These are phyloP conservation scores for Globisporangium spiculum DNA, from an alignment of 352 stramenopile species.

Conservation along the genomic window DNA sequence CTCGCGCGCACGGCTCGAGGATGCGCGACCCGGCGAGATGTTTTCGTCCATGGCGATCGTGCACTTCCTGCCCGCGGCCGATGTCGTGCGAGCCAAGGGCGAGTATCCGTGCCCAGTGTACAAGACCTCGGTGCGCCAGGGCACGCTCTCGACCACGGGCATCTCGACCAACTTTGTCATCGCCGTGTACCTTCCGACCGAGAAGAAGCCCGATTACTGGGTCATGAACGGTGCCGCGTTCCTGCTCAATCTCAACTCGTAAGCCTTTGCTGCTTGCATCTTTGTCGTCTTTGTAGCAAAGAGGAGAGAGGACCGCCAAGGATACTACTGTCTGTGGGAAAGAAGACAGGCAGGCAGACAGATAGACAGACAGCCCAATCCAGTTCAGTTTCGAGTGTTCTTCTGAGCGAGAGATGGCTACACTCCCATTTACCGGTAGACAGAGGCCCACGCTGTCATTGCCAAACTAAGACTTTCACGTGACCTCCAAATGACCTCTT, in stretches of 20 bases:
- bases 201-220: slow-evolving; percentile 86
- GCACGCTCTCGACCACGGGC: slow-evolving; percentile 89
- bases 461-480: background rate
- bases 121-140: slow-evolving; percentile 92
- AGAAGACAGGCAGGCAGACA: background rate
- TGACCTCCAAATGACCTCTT: background rate
- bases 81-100: slow-evolving; percentile 51
- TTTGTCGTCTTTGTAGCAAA: background rate
- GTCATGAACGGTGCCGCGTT: slow-evolving; percentile 91
- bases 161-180: slow-evolving; percentile 95
- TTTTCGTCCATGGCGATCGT: slow-evolving; percentile 89
- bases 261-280: slow-evolving; percentile 10
- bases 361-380: background rate
- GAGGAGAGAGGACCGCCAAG: background rate
- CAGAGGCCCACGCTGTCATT: background rate
- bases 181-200: slow-evolving; percentile 87
- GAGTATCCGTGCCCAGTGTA: slow-evolving; percentile 93
- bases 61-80: slow-evolving; percentile 87
- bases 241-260: slow-evolving; percentile 90
- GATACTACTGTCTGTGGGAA: slow-evolving; percentile 19
- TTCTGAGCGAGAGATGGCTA: slow-evolving; percentile 1
- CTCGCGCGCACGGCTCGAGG: slow-evolving; percentile 59
- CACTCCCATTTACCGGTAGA: background rate
- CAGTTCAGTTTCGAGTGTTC: background rate
- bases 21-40: slow-evolving; percentile 90